These are phyloP conservation scores for Cryomyces minteri DNA, from an alignment of 495 filamentous ascomycete genomes.

Conservation along the genomic window DNA sequence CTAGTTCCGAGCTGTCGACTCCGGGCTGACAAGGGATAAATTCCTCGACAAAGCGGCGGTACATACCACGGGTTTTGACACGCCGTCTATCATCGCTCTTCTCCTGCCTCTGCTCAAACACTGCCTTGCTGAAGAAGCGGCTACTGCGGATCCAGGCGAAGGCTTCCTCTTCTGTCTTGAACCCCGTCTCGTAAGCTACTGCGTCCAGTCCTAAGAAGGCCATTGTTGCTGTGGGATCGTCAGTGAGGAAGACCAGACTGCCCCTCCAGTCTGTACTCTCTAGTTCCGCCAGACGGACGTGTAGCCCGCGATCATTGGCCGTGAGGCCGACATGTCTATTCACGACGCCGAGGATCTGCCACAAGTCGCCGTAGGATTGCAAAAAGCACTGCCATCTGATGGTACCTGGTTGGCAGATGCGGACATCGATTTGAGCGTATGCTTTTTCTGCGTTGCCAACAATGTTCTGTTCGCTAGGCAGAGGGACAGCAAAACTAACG, in stretches of 20 bases:
- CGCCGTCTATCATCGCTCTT: constrained; percentile 33
- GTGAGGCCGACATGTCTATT: constrained; percentile 45
- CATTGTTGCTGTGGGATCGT: constrained; percentile 30
- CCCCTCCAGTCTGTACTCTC: constrained; percentile 21
- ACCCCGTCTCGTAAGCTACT: constrained; percentile 19
- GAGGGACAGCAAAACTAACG: constrained; percentile 6
- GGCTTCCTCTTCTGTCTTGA: constrained; percentile 30
- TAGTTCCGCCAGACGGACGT: constrained; percentile 41
- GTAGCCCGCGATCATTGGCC: constrained; percentile 36
- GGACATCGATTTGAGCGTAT: constrained; percentile 48
- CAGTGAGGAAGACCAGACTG: constrained; percentile 36
- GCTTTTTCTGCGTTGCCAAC: not conserved
- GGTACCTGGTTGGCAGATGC: constrained; percentile 23
- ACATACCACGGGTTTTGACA: constrained; percentile 27
- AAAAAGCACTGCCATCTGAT: constrained; percentile 44
- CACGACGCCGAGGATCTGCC: constrained; percentile 42
- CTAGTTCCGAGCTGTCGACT: not conserved
- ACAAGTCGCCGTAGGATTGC: constrained; percentile 44
- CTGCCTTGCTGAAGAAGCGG: constrained; percentile 27
- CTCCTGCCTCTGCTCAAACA: constrained; percentile 13
- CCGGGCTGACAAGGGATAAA: constrained; percentile 13
- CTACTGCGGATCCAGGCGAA: constrained; percentile 34
- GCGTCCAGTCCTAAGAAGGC: constrained; percentile 37
- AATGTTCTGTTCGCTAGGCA: constrained; percentile 6
- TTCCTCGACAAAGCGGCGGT: constrained; percentile 32